Conservation (phyloP, 805 yeast species). For the Suhomyces vadensis region DNA sequence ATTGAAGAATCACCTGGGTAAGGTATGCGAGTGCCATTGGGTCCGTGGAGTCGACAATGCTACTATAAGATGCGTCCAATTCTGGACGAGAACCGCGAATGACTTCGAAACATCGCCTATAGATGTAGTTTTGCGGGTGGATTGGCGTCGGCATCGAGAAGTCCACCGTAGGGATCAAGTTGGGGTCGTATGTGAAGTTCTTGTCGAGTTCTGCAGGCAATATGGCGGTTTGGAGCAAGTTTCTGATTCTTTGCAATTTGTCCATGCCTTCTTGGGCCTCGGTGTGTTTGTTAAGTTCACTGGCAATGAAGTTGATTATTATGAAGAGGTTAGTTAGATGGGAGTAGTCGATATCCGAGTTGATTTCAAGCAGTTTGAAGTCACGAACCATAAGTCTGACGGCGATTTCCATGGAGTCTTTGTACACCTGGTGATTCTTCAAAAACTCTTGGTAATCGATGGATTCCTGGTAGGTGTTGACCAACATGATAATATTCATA, state of each 20-base stretch:
- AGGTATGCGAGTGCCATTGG: constrained; percentile 5
- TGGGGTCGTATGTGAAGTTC: neutral
- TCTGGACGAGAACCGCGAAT: neutral
- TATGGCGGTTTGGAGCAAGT: constrained; percentile 5
- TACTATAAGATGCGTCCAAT: neutral
- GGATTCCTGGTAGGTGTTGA: constrained; percentile 4
- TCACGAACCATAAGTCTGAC: constrained; percentile 9
- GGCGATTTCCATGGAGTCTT: constrained; percentile 8
- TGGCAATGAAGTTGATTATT: constrained; percentile 7
- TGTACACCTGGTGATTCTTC: constrained; percentile 1
- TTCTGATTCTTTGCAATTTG: constrained; percentile 6
- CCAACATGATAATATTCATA: constrained; percentile 10
- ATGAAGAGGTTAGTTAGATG: constrained; percentile 13
- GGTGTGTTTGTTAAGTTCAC: neutral
- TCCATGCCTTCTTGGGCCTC: constrained; percentile 1
- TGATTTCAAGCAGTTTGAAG: neutral
- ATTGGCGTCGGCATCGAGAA: neutral
- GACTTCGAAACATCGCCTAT: constrained; percentile 1
- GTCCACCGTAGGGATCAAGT: neutral
- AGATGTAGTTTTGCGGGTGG: constrained; percentile 7
- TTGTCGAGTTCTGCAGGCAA: neutral
- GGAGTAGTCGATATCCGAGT: constrained; percentile 10
- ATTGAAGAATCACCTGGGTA: constrained; percentile 14
- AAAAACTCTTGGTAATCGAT: constrained; percentile 5
- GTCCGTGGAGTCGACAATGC: neutral